A percentile compares a stretch with the other conserved stretches of the same genome.
Evolutionary conservation across 805 yeast species (phyloP).

Genomic region (Hanseniaspora opuntiae): DNA sequence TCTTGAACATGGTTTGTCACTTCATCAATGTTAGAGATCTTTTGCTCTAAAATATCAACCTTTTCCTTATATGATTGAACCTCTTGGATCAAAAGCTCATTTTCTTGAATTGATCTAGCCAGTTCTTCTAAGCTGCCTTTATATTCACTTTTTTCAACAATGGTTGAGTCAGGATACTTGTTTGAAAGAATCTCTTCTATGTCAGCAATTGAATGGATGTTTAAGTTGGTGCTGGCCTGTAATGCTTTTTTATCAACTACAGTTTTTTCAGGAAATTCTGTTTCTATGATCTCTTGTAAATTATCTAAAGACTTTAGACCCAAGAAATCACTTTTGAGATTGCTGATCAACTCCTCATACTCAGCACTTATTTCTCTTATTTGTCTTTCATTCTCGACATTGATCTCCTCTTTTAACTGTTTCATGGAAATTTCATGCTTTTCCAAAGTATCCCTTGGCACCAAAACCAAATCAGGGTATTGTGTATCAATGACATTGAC

Average conservation of each 20-base stretch:
- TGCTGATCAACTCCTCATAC: neutral
- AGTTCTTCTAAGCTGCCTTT: neutral
- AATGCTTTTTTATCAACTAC: neutral
- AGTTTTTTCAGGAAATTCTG: neutral
- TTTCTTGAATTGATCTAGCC: neutral
- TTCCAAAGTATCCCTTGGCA: neutral
- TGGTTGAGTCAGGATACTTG: neutral
- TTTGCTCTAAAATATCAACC: neutral
- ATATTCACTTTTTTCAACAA: neutral
- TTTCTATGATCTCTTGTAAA: neutral
- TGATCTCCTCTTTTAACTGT: neutral
- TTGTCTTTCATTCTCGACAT: neutral
- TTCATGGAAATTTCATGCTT: neutral
- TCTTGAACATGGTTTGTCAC: neutral
- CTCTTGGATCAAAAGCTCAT: neutral
- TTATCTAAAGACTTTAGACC: neutral
- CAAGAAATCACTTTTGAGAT: neutral
- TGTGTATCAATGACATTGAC: neutral
- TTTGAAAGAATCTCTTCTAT: neutral
- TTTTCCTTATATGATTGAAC: neutral
- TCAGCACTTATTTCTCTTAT: neutral
- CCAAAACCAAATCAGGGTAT: constrained; percentile 4
- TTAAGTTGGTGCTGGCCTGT: no score
- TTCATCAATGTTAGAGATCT: neutral
- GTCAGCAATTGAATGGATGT: neutral